A percentile compares a stretch with the other conserved stretches of the same genome.
These are phyloP conservation scores for Linnemannia schmuckeri DNA, from an alignment of 192 early-diverging fungal genomes.

Conservation along the genomic window DNA sequence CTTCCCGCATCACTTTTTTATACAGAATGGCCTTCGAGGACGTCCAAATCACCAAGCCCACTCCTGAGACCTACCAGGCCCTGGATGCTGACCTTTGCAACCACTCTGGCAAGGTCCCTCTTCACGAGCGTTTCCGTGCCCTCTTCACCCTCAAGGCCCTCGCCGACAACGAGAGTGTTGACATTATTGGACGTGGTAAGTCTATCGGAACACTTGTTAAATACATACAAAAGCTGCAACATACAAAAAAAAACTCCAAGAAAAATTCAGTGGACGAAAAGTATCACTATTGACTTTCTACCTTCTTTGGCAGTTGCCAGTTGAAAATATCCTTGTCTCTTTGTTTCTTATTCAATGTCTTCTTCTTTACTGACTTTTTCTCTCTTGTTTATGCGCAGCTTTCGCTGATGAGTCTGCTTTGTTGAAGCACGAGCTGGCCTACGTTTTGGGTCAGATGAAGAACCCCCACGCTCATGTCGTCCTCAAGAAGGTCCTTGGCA, in stretches of 20 bases:
- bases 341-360: neutral
- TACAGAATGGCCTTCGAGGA: slow-evolving; percentile 47
- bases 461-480: slow-evolving; percentile 81
- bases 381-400: slow-evolving; percentile 39
- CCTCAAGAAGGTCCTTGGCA: slow-evolving; percentile 76
- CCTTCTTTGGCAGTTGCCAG: neutral
- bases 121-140: slow-evolving; percentile 91
- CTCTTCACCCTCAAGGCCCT: slow-evolving; percentile 93
- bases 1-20: neutral
- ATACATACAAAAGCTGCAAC: neutral
- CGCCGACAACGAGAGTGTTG: slow-evolving; percentile 76
- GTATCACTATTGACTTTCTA: neutral
- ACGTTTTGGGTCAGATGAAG: slow-evolving; percentile 96
- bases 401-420: slow-evolving; percentile 88
- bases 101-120: slow-evolving; percentile 69
- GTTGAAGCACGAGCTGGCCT: slow-evolving; percentile 96
- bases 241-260: neutral
- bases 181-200: slow-evolving; percentile 86
- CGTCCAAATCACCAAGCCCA: slow-evolving; percentile 40
- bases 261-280: neutral
- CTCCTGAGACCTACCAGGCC: slow-evolving; percentile 64
- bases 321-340: neutral
- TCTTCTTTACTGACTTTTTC: neutral
- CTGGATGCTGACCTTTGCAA: slow-evolving; percentile 76
- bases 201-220: neutral